Evolutionary conservation across 345 rosid species (phyloP).

Genomic region (Sisymbrium altissimum): DNA sequence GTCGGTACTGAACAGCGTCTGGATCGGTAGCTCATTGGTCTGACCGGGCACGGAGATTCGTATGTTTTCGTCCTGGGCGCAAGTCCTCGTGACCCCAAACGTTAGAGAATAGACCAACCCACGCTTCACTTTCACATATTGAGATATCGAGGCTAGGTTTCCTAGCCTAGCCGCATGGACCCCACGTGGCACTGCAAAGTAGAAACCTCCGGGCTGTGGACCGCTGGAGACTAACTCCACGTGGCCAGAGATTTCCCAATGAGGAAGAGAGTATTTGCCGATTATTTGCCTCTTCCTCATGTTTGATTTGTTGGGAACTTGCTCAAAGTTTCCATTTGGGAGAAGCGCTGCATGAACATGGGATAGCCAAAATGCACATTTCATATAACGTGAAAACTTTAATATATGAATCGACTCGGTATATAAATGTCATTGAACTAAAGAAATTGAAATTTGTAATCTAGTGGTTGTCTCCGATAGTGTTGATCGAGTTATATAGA

Average conservation of each 20-base stretch:
- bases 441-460: too few relatives aligned
- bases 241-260: constrained; percentile 66
- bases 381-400: neutral
- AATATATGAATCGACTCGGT: neutral
- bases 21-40: constrained; percentile 53
- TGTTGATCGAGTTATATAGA: too few relatives aligned
- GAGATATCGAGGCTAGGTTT: constrained; percentile 75
- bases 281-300: constrained; percentile 64
- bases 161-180: constrained; percentile 78
- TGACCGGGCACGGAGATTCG: constrained; percentile 53
- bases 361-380: neutral
- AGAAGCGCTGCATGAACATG: constrained; percentile 42
- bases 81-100: constrained; percentile 71
- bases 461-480: too few relatives aligned
- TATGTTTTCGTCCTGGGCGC: constrained; percentile 78
- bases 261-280: constrained; percentile 80
- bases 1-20: constrained; percentile 65
- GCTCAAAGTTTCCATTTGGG: constrained; percentile 70
- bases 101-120: constrained; percentile 60
- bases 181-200: constrained; percentile 62
- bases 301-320: constrained; percentile 49
- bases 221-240: constrained; percentile 79
- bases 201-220: constrained; percentile 85
- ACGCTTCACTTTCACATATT: constrained; percentile 41
- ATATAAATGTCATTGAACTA: too few relatives aligned